These are phyloP conservation scores for Lojkania enalia DNA, from an alignment of 2,329 filamentous ascomycete genomes.

Conservation along the genomic window DNA sequence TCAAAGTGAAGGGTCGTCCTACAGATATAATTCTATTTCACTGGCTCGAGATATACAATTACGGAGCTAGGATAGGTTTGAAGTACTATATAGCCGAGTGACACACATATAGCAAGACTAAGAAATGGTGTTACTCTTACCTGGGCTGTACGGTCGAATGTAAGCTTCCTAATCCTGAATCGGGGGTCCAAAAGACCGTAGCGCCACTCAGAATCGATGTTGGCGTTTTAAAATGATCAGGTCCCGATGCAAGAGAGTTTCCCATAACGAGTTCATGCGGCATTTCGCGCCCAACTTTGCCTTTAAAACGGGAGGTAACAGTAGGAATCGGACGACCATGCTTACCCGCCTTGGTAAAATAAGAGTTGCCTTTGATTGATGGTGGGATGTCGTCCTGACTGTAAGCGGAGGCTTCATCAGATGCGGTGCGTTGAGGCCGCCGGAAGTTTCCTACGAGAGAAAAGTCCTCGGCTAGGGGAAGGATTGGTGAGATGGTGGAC, in stretches of 20 bases:
- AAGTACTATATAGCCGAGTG: too few relatives aligned
- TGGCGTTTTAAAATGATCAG: slow-evolving; percentile 13
- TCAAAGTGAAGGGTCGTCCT: too few relatives aligned
- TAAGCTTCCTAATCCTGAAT: slow-evolving; percentile 1
- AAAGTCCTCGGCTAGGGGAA: background rate
- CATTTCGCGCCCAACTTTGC: slow-evolving; percentile 3
- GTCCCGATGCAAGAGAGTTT: slow-evolving; percentile 2
- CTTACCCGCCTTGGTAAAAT: too few relatives aligned
- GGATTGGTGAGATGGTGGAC: background rate
- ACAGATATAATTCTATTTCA: too few relatives aligned
- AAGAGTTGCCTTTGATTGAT: too few relatives aligned
- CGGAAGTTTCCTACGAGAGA: slow-evolving; percentile 7
- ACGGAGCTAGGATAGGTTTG: too few relatives aligned
- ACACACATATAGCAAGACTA: too few relatives aligned
- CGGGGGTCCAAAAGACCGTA: slow-evolving; percentile 10
- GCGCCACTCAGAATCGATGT: slow-evolving; percentile 10
- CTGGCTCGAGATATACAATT: too few relatives aligned
- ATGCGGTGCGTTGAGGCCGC: slow-evolving; percentile 5
- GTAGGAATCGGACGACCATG: slow-evolving; percentile 1
- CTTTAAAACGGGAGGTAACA: slow-evolving; percentile 8
- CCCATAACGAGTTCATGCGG: background rate
- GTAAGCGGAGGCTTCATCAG: slow-evolving; percentile 6
- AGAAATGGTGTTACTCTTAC: too few relatives aligned
- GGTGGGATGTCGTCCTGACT: slow-evolving; percentile 3
- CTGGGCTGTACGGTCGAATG: background rate